Conservation (phyloP, 805 yeast species). For the Danielozyma ontarioensis region DNA sequence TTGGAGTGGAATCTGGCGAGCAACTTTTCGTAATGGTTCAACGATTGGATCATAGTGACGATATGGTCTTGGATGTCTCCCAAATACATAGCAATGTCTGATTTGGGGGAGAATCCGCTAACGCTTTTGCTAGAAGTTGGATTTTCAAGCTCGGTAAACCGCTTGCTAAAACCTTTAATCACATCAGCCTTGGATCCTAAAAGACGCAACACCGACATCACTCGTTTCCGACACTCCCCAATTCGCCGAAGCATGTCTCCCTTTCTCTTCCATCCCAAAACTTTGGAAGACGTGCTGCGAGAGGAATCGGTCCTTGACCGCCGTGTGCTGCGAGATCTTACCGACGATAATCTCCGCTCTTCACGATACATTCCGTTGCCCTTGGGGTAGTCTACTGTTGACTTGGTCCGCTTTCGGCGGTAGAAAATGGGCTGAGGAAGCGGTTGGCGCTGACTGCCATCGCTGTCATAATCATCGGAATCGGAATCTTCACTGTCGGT, state of each 20-base stretch:
- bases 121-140: conserved; percentile 21
- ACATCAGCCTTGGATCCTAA: conserved; percentile 95
- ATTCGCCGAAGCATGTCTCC: conserved; percentile 94
- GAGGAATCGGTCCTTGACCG: conserved; percentile 3
- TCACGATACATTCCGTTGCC: conserved; percentile 7
- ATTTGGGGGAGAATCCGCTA: conserved; percentile 63
- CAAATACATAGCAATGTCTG: conserved; percentile 86
- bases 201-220: conserved; percentile 81
- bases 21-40: conserved; percentile 91
- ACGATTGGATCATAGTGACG: conserved; percentile 92
- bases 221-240: conserved; percentile 92
- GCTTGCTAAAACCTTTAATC: conserved; percentile 89
- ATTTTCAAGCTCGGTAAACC: conserved; percentile 64
- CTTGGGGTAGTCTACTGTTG: conserved; percentile 27
- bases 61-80: conserved; percentile 98
- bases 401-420: conserved; percentile 31
- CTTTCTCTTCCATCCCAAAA: conserved; percentile 71
- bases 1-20: conserved; percentile 94
- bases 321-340: conserved; percentile 6
- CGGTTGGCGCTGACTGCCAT: conserved; percentile 10
- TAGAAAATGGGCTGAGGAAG: conserved; percentile 24
- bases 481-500: conserved; percentile 38
- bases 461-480: conserved; percentile 33
- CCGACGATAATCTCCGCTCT: conserved; percentile 7
- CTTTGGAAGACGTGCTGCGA: conserved; percentile 36